Conservation (phyloP, 2,329 filamentous ascomycete genomes). For the Alternaria sp. region DNA sequence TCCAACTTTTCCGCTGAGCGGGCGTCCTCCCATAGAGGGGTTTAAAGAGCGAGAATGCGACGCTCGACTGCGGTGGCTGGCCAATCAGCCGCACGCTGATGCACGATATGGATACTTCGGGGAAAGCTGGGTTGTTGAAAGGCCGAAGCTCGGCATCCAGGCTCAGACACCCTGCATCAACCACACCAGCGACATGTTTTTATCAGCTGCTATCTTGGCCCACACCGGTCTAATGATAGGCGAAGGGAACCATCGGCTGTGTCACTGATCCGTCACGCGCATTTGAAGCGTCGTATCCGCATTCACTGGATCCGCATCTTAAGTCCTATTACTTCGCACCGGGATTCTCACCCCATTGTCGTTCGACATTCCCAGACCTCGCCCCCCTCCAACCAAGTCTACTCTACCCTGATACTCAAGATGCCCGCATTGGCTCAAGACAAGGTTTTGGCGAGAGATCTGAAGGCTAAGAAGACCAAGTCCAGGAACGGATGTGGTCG, state of each 20-base stretch:
- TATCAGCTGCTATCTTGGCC: conserved; percentile 39
- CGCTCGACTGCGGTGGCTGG: conserved; percentile 5
- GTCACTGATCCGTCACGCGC: conserved; percentile 29
- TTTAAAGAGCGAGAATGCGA: conserved; percentile 10
- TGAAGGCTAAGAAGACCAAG: conserved; percentile 45
- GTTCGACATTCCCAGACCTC: conserved; percentile 22
- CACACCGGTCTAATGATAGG: conserved; percentile 24
- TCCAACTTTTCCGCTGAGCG: conserved; percentile 34
- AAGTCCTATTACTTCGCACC: conserved; percentile 20
- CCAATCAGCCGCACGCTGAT: conserved; percentile 30
- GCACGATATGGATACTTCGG: conserved; percentile 20
- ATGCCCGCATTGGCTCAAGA: conserved; percentile 42
- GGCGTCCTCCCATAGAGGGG: conserved; percentile 35
- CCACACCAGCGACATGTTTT: conserved; percentile 29
- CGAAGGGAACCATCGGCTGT: conserved; percentile 34
- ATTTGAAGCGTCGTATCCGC: conserved; percentile 23
- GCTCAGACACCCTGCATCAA: conserved; percentile 20
- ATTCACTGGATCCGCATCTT: conserved; percentile 26
- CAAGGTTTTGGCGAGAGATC: conserved; percentile 32
- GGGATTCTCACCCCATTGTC: conserved; percentile 27
- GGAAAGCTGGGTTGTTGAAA: conserved; percentile 10
- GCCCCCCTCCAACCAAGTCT: conserved; percentile 3
- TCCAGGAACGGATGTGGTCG: conserved; percentile 44
- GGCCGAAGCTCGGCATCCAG: conserved; percentile 33
- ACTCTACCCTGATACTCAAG: conserved; percentile 14